Evolutionary conservation across 129 eudicot species (phyloP), one percentile per base, ranked within the genome.

Genomic region (Artemisia annua): DNA sequence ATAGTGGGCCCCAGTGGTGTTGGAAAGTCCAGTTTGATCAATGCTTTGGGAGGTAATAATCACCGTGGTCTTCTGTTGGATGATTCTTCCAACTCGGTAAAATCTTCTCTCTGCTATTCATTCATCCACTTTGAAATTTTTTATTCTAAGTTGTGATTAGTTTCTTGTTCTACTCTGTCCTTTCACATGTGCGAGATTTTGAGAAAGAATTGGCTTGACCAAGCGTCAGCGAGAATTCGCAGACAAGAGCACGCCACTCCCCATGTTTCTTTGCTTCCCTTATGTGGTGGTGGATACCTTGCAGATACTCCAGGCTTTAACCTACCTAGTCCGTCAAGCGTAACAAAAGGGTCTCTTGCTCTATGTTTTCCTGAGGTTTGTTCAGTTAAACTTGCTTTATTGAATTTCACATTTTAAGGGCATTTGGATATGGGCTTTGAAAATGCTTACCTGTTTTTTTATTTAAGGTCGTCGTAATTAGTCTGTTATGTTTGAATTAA

Each of bases 1-100:
- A 86, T 90, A 75, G 93, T 94, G 79, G 99, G 99, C 52, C 99
- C 99, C 46, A 94, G 99, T 69, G 99, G 99, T 50, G 97, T 94
- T 66, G 99, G 99, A 22, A 94, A 90, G 76, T 94, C 99, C 50
- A 88, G 97, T 63, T 63, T 94, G 80, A 94, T 94, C 72, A 90
- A 94, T 43, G 91, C 95, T 64, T 78, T 94, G 82, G 83, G 97
- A 80, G 76, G 81, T n/a, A n/a, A n/a, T 70, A 76, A 80, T 18
- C 74, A 76, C 48, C 74, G 64, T 60, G 58, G 67, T 53, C 16
- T 60, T 72, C 76, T 69, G 59, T 74, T 71, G 57, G 88, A 82
- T 67, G 86, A 69, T 63, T 80, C 72, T 75, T 59, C 79, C 60
- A 87, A 87, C 58, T 84, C 85, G 69, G 96, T 93, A 77, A 39